Base-by-base conservation (phyloP, 768 basidiomycete species). In the Coprinellus micaceus region DNA sequence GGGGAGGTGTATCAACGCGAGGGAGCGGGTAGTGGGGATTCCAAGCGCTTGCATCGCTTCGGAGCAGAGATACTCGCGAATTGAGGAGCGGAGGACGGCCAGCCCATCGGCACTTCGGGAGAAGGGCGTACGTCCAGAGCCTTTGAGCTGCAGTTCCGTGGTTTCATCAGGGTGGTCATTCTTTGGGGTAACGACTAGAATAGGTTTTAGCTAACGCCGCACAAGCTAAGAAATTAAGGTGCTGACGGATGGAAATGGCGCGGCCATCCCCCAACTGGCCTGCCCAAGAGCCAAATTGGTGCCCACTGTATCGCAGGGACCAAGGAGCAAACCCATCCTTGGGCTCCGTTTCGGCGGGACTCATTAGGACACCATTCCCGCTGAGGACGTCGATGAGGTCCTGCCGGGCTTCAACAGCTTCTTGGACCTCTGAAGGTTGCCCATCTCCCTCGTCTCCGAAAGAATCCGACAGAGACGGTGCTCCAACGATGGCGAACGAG, bases 191-290 rank as follows among this genome's bases (percentile, higher is more conserved):
- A 85, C 85, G 55, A 91, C 91, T 92, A 58, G 12, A 49, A 30
- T 13, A 58, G 26, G 43, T 41, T 53, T 22, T 58, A 45, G 52
- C 19, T 29, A 19, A n/a, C 30, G n/a, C 36, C 15, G 22, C 11
- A 4, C 24, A 7, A 24, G 46, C 28, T 25, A 5, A 25, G 29
- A 29, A 4, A 3, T 41, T 33, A 52, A n/a, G n/a, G 25, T 28
- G 69, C 69, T 58, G 55, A 80, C 79, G 71, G 50, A 99, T 82
- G 9, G 90, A 91, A n/a, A 93, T 91, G 1, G 97, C 96, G 17
- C 97, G 81, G 0, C 97, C 97, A 64, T 98, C 96, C 12, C 97
- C 97, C 3, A 99, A 78, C 67, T 98, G 97, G 24, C 94, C 94
- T 0, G 97, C 95, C 86, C 89, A 98, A 2, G 66, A 72, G 0